Evolutionary conservation across 1,139 yeast genomes (phyloP), one percentile per base, ranked within the genome.

Genomic region (Tardiomyces digboiensis): DNA sequence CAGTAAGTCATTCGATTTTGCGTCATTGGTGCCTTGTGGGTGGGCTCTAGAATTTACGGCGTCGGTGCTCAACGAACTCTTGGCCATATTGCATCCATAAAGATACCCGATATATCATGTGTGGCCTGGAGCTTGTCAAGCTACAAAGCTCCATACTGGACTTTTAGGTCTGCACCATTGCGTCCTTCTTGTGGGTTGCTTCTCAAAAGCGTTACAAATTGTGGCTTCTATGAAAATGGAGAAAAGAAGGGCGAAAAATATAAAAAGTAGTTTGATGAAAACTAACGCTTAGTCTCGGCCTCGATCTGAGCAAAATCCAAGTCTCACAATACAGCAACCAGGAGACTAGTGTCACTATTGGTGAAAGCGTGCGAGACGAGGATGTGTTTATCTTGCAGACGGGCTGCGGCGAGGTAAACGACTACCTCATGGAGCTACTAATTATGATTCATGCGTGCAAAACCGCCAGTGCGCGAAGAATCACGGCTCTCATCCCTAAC

Each of bases 291-390:
- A 48, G 74, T 21, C 62, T 68, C 29, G 74, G 74, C 13, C 56
- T 66, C 29, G 62, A 60, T 10, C 61, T 69, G 21, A 64, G 70
- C 46, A 66, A 66, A 43, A 66, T 69, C n/a, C 66, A 70, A 45
- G 67, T 71, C 40, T 65, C 68, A 42, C 60, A 72, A 74, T 76
- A 61, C 69, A 66, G 71, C 53, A 69, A 68, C 49, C 84, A 86
- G 43, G 98, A 91, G 65, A 91, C 94, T 13, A 83, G 93, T 13
- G 89, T 91, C 46, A 80, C 95, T 41, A 86, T 91, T 53, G 94
- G 94, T 22, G 97, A 91, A 65, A 84, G 95, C 22, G 95, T 91
- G 38, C 80, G 98, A 67, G 98, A 91, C 62, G 97, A 91, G 64
- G 98, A 91, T 62, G 73, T 91, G 39, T 91, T 91, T 52, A 75